Percentiles rank a stretch among this genome's conserved stretches.
These are phyloP conservation scores for Penicillium concentricum DNA, from an alignment of 2,329 filamentous ascomycete genomes.

Conservation along the genomic window DNA sequence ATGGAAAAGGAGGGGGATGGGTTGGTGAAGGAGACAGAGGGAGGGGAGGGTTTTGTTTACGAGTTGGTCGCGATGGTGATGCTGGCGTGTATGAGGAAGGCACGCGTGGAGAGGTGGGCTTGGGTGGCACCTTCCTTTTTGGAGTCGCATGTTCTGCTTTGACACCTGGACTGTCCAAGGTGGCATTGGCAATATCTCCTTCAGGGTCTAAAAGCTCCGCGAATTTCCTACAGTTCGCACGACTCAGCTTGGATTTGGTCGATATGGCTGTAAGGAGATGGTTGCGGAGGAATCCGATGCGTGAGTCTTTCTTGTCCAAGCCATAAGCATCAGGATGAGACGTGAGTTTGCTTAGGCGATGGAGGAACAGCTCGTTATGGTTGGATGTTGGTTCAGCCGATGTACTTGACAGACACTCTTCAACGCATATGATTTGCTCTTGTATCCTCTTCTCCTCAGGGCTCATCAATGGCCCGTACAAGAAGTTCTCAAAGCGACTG, in stretches of 20 bases:
- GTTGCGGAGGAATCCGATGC: neutral
- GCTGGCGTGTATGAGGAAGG: neutral
- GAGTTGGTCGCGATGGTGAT: neutral
- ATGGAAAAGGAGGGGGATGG: neutral
- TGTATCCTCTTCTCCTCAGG: neutral
- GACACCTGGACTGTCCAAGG: neutral
- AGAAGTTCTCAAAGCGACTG: conserved; percentile 1
- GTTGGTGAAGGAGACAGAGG: neutral
- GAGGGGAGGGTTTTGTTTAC: neutral
- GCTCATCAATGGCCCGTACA: conserved; percentile 5
- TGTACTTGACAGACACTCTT: neutral
- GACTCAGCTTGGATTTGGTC: neutral
- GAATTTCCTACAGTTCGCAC: neutral
- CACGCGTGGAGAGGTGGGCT: neutral
- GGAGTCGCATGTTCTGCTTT: neutral
- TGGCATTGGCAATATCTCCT: neutral
- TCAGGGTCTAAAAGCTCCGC: neutral
- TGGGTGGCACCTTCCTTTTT: neutral
- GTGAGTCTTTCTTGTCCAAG: neutral
- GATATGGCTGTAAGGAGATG: neutral
- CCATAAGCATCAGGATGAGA: neutral
- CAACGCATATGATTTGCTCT: neutral
- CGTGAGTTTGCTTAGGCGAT: neutral
- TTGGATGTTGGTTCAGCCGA: neutral
- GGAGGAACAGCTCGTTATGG: neutral